Percentiles rank a stretch among this genome's conserved stretches.
Conservation (phyloP, 164 flowering plant species). For the Platanus orientalis region DNA sequence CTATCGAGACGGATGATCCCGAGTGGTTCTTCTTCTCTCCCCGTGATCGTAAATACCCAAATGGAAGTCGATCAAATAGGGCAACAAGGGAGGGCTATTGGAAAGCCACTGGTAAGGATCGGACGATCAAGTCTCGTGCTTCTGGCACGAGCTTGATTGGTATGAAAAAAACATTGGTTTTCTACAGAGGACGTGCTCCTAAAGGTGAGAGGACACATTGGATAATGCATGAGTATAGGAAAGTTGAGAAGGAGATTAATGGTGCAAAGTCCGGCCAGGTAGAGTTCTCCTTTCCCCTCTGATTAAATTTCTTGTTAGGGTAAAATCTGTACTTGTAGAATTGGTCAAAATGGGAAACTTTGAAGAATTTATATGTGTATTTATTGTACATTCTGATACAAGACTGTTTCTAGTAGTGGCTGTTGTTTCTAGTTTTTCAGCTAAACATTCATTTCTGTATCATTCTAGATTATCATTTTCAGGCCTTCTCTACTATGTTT, state of each 20-base stretch:
- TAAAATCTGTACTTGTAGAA: neutral
- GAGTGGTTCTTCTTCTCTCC: conserved; percentile 79
- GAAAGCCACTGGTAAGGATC: conserved; percentile 83
- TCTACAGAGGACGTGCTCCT: conserved; percentile 70
- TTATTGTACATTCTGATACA: no score
- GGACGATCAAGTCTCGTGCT: conserved; percentile 39
- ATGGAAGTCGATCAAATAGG: conserved; percentile 57
- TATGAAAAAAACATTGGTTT: conserved; percentile 70
- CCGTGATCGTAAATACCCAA: conserved; percentile 67
- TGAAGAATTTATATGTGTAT: neutral
- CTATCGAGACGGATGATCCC: conserved; percentile 40
- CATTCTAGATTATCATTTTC: no score
- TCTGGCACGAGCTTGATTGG: conserved; percentile 33
- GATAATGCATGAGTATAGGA: conserved; percentile 78
- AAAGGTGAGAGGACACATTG: conserved; percentile 57
- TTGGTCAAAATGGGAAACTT: no score
- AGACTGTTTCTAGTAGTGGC: no score
- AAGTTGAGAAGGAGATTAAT: conserved; percentile 48
- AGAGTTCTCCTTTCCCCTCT: neutral
- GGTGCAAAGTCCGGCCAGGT: conserved; percentile 67
- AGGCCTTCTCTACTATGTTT: no score
- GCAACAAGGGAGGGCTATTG: conserved; percentile 70
- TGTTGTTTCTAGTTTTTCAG: no score
- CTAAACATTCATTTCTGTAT: no score
- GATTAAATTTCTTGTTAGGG: neutral